Conservation (phyloP, 2,329 filamentous ascomycete genomes). For the Penicillium palitans region DNA sequence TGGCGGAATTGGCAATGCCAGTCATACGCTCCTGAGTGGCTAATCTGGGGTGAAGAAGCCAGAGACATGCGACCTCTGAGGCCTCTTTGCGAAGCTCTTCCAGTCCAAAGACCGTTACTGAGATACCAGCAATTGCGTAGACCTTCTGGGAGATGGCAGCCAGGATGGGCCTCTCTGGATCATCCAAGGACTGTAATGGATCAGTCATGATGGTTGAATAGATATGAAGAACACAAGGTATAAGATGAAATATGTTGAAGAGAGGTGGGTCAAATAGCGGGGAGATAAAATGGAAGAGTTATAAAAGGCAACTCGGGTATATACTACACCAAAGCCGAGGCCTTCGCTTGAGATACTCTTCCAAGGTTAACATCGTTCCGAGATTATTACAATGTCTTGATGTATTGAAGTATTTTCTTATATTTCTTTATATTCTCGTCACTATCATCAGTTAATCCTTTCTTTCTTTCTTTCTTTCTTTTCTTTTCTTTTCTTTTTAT, state of each 20-base stretch:
- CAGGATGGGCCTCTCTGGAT: constrained; percentile 31
- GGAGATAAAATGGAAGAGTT: constrained; percentile 3
- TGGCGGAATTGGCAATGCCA: constrained; percentile 66
- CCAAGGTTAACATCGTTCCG: not conserved
- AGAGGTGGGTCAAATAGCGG: not conserved
- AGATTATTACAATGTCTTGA: not conserved
- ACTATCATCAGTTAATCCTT: too few species aligned
- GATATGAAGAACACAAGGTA: not conserved
- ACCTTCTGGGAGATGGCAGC: constrained; percentile 61
- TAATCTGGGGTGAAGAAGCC: constrained; percentile 82
- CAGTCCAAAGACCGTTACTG: constrained; percentile 78
- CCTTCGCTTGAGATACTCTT: not conserved
- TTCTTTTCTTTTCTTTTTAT: not conserved
- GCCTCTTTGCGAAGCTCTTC: constrained; percentile 64
- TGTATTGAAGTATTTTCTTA: not conserved
- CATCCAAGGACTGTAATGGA: constrained; percentile 37
- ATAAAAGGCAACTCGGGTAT: constrained; percentile 18
- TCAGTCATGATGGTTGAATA: constrained; percentile 32
- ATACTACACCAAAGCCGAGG: constrained; percentile 16
- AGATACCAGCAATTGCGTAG: constrained; percentile 73
- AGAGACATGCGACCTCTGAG: constrained; percentile 71
- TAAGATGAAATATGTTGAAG: not conserved
- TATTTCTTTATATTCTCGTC: not conserved
- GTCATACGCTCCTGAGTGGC: constrained; percentile 72
- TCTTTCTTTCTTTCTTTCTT: not conserved